Percentiles rank a stretch among this genome's conserved stretches.
Evolutionary conservation across 1,284 basidiomycete species (phyloP).

Genomic region (Cryptococcus sp.): DNA sequence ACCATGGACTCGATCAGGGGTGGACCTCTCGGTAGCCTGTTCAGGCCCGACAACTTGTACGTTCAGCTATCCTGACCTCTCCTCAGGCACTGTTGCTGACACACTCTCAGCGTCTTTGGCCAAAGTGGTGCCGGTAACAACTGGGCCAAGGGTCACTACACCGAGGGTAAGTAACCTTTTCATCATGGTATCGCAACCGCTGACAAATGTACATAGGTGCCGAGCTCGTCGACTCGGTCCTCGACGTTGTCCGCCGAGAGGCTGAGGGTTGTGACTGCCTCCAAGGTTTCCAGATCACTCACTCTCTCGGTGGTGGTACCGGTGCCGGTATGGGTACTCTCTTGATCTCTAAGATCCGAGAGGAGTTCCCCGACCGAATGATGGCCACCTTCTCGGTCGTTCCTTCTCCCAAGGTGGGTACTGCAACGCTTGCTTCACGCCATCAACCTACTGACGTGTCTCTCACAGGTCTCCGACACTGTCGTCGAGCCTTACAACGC

Average conservation of each 20-base stretch:
- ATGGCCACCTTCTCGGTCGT: constrained; percentile 66
- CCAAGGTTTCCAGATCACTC: constrained; percentile 64
- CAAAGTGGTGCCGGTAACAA: constrained; percentile 63
- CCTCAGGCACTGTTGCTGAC: constrained; percentile 7
- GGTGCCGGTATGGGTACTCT: constrained; percentile 66
- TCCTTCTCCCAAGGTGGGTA: constrained; percentile 61
- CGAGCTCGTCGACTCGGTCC: constrained; percentile 61
- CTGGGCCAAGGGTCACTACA: constrained; percentile 62
- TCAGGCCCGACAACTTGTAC: constrained; percentile 62
- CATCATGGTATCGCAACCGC: background rate
- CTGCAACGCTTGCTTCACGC: background rate
- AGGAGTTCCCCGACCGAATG: constrained; percentile 66
- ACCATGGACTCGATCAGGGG: constrained; percentile 94
- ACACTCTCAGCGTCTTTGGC: constrained; percentile 54
- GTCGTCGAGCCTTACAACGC: constrained; percentile 68
- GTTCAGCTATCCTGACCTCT: background rate
- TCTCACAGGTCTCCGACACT: constrained; percentile 58
- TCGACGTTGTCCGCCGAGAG: constrained; percentile 64
- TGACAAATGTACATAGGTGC: constrained; percentile 49
- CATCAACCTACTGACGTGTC: constrained; percentile 5
- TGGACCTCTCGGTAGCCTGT: constrained; percentile 58
- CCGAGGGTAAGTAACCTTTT: constrained; percentile 42
- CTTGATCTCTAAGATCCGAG: constrained; percentile 64
- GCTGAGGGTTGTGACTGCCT: constrained; percentile 62
- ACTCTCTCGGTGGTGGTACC: constrained; percentile 66